These are phyloP conservation scores for Tetrahymena borealis DNA, from an alignment of 73 alveolate species.

Conservation along the genomic window DNA sequence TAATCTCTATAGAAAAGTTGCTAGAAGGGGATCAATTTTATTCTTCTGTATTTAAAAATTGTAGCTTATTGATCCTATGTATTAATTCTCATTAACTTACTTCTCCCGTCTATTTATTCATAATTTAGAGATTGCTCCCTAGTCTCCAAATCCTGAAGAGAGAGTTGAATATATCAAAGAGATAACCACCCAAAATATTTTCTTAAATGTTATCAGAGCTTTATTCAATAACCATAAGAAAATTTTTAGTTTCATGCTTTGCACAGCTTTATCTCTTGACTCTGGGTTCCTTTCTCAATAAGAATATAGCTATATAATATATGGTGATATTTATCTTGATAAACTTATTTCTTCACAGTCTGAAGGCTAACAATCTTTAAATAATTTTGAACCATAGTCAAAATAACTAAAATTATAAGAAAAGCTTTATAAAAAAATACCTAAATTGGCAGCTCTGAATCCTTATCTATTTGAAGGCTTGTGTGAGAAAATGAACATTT, in stretches of 20 bases:
- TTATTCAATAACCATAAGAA: conserved; percentile 89
- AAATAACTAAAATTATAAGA: conserved; percentile 8
- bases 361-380: neutral
- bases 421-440: conserved; percentile 9
- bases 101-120: conserved; percentile 72
- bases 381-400: neutral
- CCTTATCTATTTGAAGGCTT: conserved; percentile 4
- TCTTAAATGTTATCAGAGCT: conserved; percentile 92
- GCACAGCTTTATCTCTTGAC: conserved; percentile 68
- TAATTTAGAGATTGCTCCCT: conserved; percentile 63
- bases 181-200: conserved; percentile 76
- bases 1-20: conserved; percentile 72
- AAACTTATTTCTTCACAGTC: conserved; percentile 32
- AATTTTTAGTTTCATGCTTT: conserved; percentile 81
- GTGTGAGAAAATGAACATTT: neutral
- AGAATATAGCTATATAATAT: conserved; percentile 28
- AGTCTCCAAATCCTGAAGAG: conserved; percentile 54
- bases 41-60: conserved; percentile 90
- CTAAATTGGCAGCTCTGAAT: conserved; percentile 8
- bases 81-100: conserved; percentile 86
- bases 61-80: conserved; percentile 93
- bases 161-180: conserved; percentile 69
- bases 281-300: conserved; percentile 51
- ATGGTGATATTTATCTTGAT: conserved; percentile 45
- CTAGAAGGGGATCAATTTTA: conserved; percentile 85